phyloP scores from a whole-genome alignment of 352 stramenopile genomes.

The Globisporangium nodosum region DNA sequence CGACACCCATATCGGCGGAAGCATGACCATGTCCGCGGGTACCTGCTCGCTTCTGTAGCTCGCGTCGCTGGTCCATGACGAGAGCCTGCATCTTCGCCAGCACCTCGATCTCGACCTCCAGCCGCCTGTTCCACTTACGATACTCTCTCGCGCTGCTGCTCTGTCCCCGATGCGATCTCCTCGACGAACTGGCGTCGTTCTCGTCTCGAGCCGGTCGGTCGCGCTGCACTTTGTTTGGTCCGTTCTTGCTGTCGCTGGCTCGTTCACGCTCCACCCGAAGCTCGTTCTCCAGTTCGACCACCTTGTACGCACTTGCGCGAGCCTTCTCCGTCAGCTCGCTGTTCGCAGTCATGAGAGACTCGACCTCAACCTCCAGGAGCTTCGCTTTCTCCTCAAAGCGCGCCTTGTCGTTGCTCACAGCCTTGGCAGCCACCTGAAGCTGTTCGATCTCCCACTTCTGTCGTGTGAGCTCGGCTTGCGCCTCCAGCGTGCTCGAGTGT shows the following conservation, averaged over 20 bases:
- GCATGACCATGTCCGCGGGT: not conserved
- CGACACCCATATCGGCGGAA: not conserved
- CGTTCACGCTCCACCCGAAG: slow-evolving; percentile 18
- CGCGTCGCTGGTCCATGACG: slow-evolving; percentile 38
- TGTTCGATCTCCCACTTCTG: slow-evolving; percentile 52
- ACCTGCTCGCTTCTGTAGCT: slow-evolving; percentile 35
- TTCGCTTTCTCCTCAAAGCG: slow-evolving; percentile 22
- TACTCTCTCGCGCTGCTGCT: slow-evolving; percentile 10
- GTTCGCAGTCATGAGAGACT: slow-evolving; percentile 24
- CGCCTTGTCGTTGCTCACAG: slow-evolving; percentile 30
- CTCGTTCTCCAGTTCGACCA: slow-evolving; percentile 16
- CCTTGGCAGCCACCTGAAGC: slow-evolving; percentile 27
- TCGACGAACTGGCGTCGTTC: not conserved
- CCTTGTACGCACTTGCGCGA: slow-evolving; percentile 14
- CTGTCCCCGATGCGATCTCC: slow-evolving; percentile 5
- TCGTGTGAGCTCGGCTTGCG: slow-evolving; percentile 16
- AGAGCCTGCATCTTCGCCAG: slow-evolving; percentile 38
- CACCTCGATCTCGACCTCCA: slow-evolving; percentile 40
- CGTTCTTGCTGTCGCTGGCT: not conserved
- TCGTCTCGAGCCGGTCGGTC: not conserved
- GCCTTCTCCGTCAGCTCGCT: slow-evolving; percentile 26
- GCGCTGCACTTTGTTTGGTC: slow-evolving; percentile 10
- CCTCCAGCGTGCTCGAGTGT: slow-evolving; percentile 13
- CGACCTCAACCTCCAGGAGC: slow-evolving; percentile 28
- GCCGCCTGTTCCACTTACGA: slow-evolving; percentile 38